A percentile compares a stretch with the other conserved stretches of the same genome.
phyloP scores from a whole-genome alignment of 1,284 basidiomycete species.

The Austroboletus niveus region DNA sequence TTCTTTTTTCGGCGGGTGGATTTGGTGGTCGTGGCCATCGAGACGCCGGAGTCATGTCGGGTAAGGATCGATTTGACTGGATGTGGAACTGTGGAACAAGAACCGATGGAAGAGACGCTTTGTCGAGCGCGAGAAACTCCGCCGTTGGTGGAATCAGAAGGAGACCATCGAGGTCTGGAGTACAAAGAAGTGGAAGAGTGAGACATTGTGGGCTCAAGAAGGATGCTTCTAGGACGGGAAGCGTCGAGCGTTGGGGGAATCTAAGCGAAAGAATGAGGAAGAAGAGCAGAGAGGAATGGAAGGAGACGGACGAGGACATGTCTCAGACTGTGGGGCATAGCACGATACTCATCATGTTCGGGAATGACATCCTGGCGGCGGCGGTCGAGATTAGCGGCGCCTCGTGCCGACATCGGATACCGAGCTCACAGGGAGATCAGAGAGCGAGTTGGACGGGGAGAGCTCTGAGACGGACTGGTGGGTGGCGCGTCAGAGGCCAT shows the following conservation, averaged over 20 bases:
- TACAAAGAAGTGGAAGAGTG: slow-evolving; percentile 18
- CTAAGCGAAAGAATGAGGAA: slow-evolving; percentile 14
- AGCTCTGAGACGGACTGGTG: slow-evolving; percentile 19
- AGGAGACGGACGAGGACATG: slow-evolving; percentile 27
- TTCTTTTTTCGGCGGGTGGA: slow-evolving; percentile 28
- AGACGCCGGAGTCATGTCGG: slow-evolving; percentile 35
- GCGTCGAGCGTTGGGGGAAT: slow-evolving; percentile 21
- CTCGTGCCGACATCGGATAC: slow-evolving; percentile 18
- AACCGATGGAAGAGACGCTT: slow-evolving; percentile 33
- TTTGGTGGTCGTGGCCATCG: slow-evolving; percentile 32
- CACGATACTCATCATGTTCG: slow-evolving; percentile 28
- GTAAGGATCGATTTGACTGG: slow-evolving; percentile 33
- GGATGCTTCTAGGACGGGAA: slow-evolving; percentile 28
- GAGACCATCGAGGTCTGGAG: slow-evolving; percentile 20
- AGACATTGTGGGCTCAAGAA: slow-evolving; percentile 22
- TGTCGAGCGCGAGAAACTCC: slow-evolving; percentile 27
- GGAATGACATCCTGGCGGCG: slow-evolving; percentile 28
- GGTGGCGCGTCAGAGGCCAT: not conserved
- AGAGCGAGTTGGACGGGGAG: slow-evolving; percentile 22
- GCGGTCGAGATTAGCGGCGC: slow-evolving; percentile 21
- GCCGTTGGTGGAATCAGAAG: slow-evolving; percentile 12
- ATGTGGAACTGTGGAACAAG: slow-evolving; percentile 26
- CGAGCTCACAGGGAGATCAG: slow-evolving; percentile 32
- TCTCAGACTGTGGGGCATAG: slow-evolving; percentile 31
- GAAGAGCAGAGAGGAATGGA: not conserved